These are phyloP conservation scores for Acanthamoeba healyi DNA, from an alignment of 208 protist species.

Conservation along the genomic window DNA sequence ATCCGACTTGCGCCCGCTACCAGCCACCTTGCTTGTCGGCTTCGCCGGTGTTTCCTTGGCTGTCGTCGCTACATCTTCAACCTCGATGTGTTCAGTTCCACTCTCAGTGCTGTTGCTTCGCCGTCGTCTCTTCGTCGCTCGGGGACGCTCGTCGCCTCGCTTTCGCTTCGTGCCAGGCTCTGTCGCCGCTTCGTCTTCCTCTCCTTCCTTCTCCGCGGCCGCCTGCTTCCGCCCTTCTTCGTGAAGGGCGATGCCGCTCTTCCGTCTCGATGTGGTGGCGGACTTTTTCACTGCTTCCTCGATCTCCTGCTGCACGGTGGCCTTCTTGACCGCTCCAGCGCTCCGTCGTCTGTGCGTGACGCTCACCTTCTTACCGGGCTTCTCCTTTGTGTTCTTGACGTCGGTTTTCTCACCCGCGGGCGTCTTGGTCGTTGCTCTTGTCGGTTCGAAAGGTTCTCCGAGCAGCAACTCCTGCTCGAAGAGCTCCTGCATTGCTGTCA, in stretches of 20 bases:
- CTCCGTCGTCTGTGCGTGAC: not conserved
- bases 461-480: slow-evolving; percentile 53
- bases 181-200: not conserved
- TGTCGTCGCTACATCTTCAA: not conserved
- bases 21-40: not conserved
- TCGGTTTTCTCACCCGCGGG: not conserved
- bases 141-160: not conserved
- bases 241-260: not conserved
- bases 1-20: not conserved
- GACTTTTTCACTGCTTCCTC: slow-evolving; percentile 16
- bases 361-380: not conserved
- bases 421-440: not conserved
- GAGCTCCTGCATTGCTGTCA: slow-evolving; percentile 1
- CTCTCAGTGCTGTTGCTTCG: not conserved
- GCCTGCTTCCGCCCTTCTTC: not conserved
- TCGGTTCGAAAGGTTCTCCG: not conserved
- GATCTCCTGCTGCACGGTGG: slow-evolving; percentile 27
- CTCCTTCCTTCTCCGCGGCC: not conserved
- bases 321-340: not conserved
- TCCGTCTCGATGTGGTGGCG: slow-evolving; percentile 16
- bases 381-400: not conserved
- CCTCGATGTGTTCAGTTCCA: not conserved
- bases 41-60: not conserved
- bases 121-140: slow-evolving; percentile 30
- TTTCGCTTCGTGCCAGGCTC: not conserved